Conservation (phyloP, 139 green algal genomes). For the Chlorella ohadii region DNA sequence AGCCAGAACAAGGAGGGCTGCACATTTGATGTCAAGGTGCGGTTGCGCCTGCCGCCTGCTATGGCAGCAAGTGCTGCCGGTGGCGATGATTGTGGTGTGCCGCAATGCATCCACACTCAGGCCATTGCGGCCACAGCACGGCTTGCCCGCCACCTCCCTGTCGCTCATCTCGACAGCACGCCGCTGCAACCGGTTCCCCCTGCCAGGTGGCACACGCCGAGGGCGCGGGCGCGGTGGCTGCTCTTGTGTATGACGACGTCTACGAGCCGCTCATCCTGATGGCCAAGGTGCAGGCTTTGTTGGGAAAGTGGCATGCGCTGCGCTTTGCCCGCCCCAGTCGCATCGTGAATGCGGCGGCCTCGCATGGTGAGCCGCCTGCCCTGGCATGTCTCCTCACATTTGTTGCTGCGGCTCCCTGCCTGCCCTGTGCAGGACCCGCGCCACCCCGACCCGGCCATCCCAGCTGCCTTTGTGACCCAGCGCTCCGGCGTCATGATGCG, state of each 20-base stretch:
- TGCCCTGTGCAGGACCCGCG: conserved; percentile 14
- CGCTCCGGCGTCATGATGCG: conserved; percentile 74
- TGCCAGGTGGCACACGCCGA: conserved; percentile 75
- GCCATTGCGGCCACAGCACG: too few species aligned
- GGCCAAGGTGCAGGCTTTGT: conserved; percentile 52
- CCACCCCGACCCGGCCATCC: conserved; percentile 74
- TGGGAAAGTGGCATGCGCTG: too few species aligned
- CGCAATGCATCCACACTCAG: too few species aligned
- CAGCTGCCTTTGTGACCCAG: conserved; percentile 79
- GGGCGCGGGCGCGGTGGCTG: conserved; percentile 70
- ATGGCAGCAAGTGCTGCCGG: too few species aligned
- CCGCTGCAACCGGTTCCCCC: background rate
- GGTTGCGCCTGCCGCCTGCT: background rate
- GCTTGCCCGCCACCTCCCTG: too few species aligned
- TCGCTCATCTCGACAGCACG: too few species aligned
- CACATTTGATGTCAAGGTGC: conserved; percentile 89
- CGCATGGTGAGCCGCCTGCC: background rate
- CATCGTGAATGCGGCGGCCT: background rate
- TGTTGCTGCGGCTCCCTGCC: too few species aligned
- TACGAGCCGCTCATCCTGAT: conserved; percentile 84
- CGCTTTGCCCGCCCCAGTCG: background rate
- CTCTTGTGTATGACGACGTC: conserved; percentile 82
- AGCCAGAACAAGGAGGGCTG: conserved; percentile 67
- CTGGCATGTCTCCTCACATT: too few species aligned
- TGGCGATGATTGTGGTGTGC: too few species aligned